Conservation (phyloP, 2,329 filamentous ascomycete genomes). For the Arthrobotrys iridis region DNA sequence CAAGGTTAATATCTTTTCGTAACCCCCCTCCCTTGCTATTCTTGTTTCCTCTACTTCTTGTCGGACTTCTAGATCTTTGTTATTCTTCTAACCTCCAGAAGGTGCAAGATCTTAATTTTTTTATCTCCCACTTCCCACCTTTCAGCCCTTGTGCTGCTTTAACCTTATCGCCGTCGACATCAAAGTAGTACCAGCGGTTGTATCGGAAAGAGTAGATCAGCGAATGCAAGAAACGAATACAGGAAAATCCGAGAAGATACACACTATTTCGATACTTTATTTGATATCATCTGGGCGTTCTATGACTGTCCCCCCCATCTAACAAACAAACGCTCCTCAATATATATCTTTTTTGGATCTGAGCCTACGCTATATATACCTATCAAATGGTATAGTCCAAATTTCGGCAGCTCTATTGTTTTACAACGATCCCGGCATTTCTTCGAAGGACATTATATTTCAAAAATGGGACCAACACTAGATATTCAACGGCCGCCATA, state of each 20-base stretch:
- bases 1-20: conserved; percentile 51
- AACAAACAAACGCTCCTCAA: not conserved
- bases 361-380: not conserved
- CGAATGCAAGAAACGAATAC: not conserved
- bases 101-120: conserved; percentile 28
- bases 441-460: conserved; percentile 9
- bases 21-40: conserved; percentile 30
- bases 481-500: conserved; percentile 34
- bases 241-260: conserved; percentile 30
- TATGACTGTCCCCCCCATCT: conserved; percentile 23
- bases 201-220: conserved; percentile 22
- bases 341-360: not conserved
- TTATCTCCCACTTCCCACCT: conserved; percentile 1
- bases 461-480: conserved; percentile 31
- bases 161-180: conserved; percentile 51
- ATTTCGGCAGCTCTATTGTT: conserved; percentile 24
- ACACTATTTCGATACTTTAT: not conserved
- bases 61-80: conserved; percentile 43
- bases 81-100: conserved; percentile 40
- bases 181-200: conserved; percentile 51
- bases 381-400: conserved; percentile 50
- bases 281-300: conserved; percentile 8
- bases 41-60: conserved; percentile 12
- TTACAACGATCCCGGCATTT: conserved; percentile 18
- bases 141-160: conserved; percentile 36